Evolutionary conservation across 148 eudicot species (phyloP).

Genomic region (Diospyros kaki): DNA sequence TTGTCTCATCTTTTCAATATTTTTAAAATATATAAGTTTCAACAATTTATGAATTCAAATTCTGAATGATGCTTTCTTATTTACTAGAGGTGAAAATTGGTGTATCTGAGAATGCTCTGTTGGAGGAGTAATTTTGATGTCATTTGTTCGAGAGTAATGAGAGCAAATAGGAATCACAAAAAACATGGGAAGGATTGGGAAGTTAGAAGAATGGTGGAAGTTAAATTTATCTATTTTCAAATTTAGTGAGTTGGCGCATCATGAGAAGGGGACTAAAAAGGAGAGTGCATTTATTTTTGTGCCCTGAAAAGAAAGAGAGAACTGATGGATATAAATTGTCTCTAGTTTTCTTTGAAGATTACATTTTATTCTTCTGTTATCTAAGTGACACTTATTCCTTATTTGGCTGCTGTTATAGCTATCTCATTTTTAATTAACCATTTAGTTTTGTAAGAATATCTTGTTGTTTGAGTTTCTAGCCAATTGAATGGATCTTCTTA

Average conservation of each 20-base stretch:
- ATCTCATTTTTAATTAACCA: not conserved
- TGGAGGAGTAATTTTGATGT: not conserved
- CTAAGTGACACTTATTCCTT: not conserved
- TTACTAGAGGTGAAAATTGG: not conserved
- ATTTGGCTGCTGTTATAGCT: not conserved
- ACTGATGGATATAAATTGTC: not conserved
- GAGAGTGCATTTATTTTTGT: not conserved
- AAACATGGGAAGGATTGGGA: not conserved
- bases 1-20: slow-evolving; percentile 2
- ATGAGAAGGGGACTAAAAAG: not conserved
- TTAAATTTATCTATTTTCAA: not conserved
- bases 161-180: not conserved
- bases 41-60: not conserved
- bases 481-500: no score
- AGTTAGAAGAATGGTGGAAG: not conserved
- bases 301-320: not conserved
- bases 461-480: not conserved
- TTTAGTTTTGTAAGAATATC: not conserved
- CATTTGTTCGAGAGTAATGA: not conserved
- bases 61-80: not conserved
- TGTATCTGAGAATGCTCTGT: not conserved
- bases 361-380: not conserved
- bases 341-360: not conserved
- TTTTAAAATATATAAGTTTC: not conserved
- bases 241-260: not conserved